Base-by-base conservation (phyloP, 2,329 filamentous ascomycete genomes). In the Teratosphaeria viscida region DNA sequence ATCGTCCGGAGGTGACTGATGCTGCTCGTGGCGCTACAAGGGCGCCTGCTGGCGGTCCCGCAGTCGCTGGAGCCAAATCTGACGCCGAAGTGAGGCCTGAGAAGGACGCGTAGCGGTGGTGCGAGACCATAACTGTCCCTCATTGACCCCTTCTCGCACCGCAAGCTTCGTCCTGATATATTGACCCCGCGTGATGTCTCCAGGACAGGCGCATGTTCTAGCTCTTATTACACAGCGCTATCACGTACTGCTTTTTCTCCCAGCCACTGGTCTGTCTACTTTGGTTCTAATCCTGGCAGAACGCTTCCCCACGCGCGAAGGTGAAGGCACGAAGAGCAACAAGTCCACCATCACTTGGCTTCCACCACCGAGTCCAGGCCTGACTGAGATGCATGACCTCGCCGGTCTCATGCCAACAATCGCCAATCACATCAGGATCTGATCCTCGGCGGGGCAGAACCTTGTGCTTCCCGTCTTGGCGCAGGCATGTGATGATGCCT, bases 1-100 rank as follows among this genome's bases (percentile, higher is more conserved):
- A 78, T 60, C 84, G 80, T 69, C 85, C 84, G 63, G 84, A 85
- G 61, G 86, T 82, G 68, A 87, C 75, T 73, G 77, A 91, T 74
- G 71, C 85, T 79, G 74, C 83, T 75, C 72, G 83, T 12, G 56
- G 57, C 3, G 54, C 57, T 4, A 61, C 37, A 54, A 49, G 43
- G 23, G 43, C 19, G 8, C 43, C 43, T 47, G 37, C 39, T 16
- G n/a, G 23, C 5, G 59, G 54, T 49, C 16, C n/a, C 16, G 43
- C 19, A 10, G 60, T 58, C 11, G 62, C 63, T 34, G 66, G 66
- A 19, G 66, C 65, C n/a, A 62, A 58, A 16, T 62, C 60, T 34
- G 63, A 57, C 3, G 63, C 54, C 32, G 65, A 54, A 23, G 61
- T 60, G 43, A 63, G 60, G 47, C 58, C 62, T 23, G 52, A 55